Conservation (phyloP, 768 basidiomycete species). For the Chlorophyllum brunneum region DNA sequence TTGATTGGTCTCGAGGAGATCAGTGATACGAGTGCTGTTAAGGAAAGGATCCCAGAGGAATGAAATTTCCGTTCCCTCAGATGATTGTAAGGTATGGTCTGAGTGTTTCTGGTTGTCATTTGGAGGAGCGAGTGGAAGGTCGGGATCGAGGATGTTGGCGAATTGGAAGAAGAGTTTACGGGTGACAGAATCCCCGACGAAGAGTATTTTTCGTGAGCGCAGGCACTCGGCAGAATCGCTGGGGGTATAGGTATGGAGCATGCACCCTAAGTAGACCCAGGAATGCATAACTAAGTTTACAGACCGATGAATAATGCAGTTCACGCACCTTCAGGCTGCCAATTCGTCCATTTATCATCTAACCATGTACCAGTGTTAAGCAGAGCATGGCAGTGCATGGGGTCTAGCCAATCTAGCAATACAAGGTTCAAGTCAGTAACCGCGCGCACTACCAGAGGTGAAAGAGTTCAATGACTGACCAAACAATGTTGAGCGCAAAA, state of each 20-base stretch:
- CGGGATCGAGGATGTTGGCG: slow-evolving; percentile 55
- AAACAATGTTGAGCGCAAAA: slow-evolving; percentile 37
- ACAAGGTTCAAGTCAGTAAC: neutral
- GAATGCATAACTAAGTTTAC: neutral
- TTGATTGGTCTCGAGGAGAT: slow-evolving; percentile 30
- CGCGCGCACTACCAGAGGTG: neutral
- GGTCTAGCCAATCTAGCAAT: slow-evolving; percentile 63
- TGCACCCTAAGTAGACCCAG: slow-evolving; percentile 66
- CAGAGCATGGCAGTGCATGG: slow-evolving; percentile 67
- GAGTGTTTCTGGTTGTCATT: slow-evolving; percentile 65
- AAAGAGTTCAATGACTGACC: slow-evolving; percentile 31
- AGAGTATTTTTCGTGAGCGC: slow-evolving; percentile 57
- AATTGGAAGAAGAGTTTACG: slow-evolving; percentile 77
- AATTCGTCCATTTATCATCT: slow-evolving; percentile 59
- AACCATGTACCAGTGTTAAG: slow-evolving; percentile 77
- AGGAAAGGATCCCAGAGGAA: slow-evolving; percentile 90
- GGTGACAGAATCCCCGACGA: slow-evolving; percentile 84
- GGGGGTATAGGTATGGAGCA: slow-evolving; percentile 63
- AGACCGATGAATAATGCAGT: neutral
- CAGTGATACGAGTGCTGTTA: slow-evolving; percentile 55
- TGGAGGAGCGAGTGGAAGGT: slow-evolving; percentile 46
- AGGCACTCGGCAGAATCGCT: slow-evolving; percentile 54
- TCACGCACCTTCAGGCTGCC: slow-evolving; percentile 82
- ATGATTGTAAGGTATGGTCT: slow-evolving; percentile 50
- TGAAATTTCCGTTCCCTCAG: slow-evolving; percentile 42